A percentile compares a stretch with the other conserved stretches of the same genome.
These are phyloP conservation scores for Capronia americana DNA, from an alignment of 2,329 filamentous ascomycete genomes.

Conservation along the genomic window DNA sequence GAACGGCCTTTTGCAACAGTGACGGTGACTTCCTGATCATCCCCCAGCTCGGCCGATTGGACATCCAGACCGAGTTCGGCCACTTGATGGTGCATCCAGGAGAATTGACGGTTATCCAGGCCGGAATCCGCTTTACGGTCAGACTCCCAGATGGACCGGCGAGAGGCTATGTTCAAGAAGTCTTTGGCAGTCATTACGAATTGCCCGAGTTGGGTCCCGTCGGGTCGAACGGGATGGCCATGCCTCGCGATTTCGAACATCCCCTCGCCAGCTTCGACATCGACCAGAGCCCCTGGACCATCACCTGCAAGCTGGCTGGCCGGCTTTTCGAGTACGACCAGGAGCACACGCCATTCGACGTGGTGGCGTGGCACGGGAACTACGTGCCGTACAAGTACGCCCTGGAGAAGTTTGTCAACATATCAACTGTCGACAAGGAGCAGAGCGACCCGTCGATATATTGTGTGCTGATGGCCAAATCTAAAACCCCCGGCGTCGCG, in stretches of 20 bases:
- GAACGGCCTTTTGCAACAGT: slow-evolving; percentile 64
- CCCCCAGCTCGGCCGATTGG: slow-evolving; percentile 67
- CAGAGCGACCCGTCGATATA: slow-evolving; percentile 52
- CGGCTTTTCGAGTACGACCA: slow-evolving; percentile 67
- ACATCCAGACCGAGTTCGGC: slow-evolving; percentile 74
- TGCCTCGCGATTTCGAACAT: slow-evolving; percentile 67
- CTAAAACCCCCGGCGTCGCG: slow-evolving; percentile 39
- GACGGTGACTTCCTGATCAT: slow-evolving; percentile 73
- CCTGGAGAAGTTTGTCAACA: slow-evolving; percentile 49
- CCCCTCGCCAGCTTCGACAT: slow-evolving; percentile 66
- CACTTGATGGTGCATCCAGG: slow-evolving; percentile 68
- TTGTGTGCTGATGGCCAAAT: slow-evolving; percentile 50
- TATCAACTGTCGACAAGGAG: slow-evolving; percentile 48
- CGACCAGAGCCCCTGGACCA: slow-evolving; percentile 56
- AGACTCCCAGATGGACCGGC: slow-evolving; percentile 62
- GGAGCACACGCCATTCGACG: slow-evolving; percentile 71
- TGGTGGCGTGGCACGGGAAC: slow-evolving; percentile 73
- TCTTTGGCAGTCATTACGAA: slow-evolving; percentile 68
- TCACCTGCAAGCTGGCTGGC: slow-evolving; percentile 68
- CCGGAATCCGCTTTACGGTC: slow-evolving; percentile 68
- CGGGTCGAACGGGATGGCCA: slow-evolving; percentile 70
- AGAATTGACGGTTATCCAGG: slow-evolving; percentile 69
- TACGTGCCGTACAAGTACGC: slow-evolving; percentile 57
- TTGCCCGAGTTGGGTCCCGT: slow-evolving; percentile 71
- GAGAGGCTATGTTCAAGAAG: slow-evolving; percentile 70